Evolutionary conservation across 2,329 filamentous ascomycete genomes (phyloP).

Genomic region (Akanthomyces muscarius): DNA sequence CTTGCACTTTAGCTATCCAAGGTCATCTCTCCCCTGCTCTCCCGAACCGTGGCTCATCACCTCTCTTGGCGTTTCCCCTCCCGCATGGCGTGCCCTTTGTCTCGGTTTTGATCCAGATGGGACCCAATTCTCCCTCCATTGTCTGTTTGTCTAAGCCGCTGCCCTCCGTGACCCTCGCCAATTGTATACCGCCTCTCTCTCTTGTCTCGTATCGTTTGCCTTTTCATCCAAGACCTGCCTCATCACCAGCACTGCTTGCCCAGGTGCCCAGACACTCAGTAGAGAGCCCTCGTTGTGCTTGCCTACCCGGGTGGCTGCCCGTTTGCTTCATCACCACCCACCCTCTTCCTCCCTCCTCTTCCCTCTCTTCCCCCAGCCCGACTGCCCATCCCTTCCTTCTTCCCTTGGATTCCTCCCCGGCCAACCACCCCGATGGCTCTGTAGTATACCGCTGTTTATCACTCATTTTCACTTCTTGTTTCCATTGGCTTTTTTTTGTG

Average conservation of each 20-base stretch:
- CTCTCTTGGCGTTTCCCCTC: background rate
- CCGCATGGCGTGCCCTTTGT: background rate
- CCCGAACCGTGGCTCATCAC: background rate
- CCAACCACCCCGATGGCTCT: slow-evolving; percentile 1
- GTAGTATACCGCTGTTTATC: slow-evolving; percentile 9
- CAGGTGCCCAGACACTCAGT: background rate
- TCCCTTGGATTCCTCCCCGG: background rate
- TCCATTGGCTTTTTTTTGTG: background rate
- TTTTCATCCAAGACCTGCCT: too few species aligned
- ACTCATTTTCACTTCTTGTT: background rate
- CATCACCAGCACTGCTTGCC: too few species aligned
- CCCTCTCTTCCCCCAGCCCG: background rate
- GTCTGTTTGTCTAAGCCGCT: background rate
- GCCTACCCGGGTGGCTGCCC: slow-evolving; percentile 1
- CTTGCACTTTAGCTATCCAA: too few species aligned
- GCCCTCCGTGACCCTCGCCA: background rate
- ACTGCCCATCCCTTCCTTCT: background rate
- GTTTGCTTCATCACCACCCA: slow-evolving; percentile 10
- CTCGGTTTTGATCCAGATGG: background rate
- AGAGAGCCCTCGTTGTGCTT: background rate
- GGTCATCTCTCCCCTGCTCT: too few species aligned
- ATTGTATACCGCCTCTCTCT: background rate
- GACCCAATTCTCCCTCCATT: background rate
- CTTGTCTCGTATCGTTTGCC: background rate
- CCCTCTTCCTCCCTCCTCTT: slow-evolving; percentile 1